A percentile compares a stretch with the other conserved stretches of the same genome.
Evolutionary conservation across 768 basidiomycete species (phyloP).

Genomic region (Rhizopogon vesiculosus): DNA sequence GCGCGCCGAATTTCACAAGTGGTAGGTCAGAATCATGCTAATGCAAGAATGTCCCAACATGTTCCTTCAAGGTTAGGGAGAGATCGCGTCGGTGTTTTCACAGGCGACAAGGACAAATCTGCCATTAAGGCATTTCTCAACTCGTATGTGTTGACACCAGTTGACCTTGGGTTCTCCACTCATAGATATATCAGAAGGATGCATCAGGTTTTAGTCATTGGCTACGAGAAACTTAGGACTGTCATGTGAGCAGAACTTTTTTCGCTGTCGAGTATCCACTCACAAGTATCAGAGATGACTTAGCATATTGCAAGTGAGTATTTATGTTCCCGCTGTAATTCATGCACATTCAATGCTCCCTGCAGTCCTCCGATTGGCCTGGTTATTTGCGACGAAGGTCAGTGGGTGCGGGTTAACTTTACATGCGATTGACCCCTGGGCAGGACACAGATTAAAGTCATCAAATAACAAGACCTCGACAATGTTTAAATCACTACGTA

Average conservation of each 20-base stretch:
- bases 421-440: neutral
- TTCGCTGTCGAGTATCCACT: conserved; percentile 1
- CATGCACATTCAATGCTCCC: neutral
- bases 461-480: conserved; percentile 85
- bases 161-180: neutral
- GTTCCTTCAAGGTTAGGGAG: conserved; percentile 41
- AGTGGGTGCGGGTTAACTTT: neutral
- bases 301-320: conserved; percentile 61
- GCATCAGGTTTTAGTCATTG: conserved; percentile 88
- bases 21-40: conserved; percentile 45
- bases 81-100: conserved; percentile 52
- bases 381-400: conserved; percentile 94
- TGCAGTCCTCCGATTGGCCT: conserved; percentile 85
- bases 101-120: conserved; percentile 53
- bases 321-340: neutral
- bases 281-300: conserved; percentile 38
- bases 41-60: conserved; percentile 6
- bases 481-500: conserved; percentile 77
- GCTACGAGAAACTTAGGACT: conserved; percentile 86
- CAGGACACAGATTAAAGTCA: conserved; percentile 90
- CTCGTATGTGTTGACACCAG: conserved; percentile 42
- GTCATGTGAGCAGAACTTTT: conserved; percentile 56
- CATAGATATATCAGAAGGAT: conserved; percentile 41
- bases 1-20: conserved; percentile 94
- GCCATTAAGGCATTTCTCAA: conserved; percentile 69